Percentiles rank a stretch among this genome's conserved stretches.
Conservation (phyloP, 768 basidiomycete species). For the Kwoniella botswanensis region DNA sequence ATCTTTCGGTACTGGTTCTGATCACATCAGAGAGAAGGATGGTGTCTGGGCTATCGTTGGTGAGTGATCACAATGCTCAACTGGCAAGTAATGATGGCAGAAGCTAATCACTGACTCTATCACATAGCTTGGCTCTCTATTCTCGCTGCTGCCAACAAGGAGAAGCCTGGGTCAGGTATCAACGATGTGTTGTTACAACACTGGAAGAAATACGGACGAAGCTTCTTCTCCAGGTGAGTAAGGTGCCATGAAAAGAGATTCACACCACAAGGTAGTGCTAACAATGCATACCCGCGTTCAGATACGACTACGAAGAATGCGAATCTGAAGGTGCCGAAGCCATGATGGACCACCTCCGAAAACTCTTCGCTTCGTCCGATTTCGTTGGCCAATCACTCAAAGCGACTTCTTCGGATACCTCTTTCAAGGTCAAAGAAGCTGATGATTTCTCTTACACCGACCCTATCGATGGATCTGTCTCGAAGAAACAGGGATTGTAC, state of each 20-base stretch:
- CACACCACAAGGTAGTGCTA: neutral
- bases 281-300: constrained; percentile 12
- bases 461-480: constrained; percentile 93
- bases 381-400: constrained; percentile 72
- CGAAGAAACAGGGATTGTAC: constrained; percentile 94
- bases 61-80: constrained; percentile 58
- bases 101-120: neutral
- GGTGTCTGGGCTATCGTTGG: constrained; percentile 97
- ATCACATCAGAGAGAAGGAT: constrained; percentile 99
- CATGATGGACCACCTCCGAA: constrained; percentile 78
- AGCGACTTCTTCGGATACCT: constrained; percentile 68
- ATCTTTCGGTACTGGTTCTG: constrained; percentile 99
- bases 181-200: constrained; percentile 86
- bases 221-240: constrained; percentile 82
- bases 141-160: constrained; percentile 81
- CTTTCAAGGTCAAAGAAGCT: constrained; percentile 76
- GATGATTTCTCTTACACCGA: constrained; percentile 96
- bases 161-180: constrained; percentile 63
- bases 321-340: constrained; percentile 86
- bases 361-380: constrained; percentile 66
- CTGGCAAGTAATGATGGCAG: neutral
- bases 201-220: constrained; percentile 91
- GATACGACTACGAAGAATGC: constrained; percentile 99
- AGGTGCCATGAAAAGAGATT: too few species aligned
- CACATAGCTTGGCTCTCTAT: constrained; percentile 92